Conservation (phyloP, 192 early-diverging fungal genomes). For the Phlyctochytrium bullatum region DNA sequence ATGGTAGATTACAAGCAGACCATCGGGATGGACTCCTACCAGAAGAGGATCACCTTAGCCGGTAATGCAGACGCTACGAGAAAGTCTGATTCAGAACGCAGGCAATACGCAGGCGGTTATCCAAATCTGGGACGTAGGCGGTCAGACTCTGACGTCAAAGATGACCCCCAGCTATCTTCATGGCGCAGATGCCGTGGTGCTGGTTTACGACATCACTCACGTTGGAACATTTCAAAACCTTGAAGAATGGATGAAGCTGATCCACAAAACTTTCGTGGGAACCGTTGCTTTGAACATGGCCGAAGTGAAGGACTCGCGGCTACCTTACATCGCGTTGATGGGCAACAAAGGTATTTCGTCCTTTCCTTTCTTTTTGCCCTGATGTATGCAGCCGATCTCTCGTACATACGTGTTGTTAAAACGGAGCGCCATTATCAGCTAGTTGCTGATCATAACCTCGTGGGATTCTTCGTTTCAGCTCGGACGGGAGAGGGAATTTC, state of each 20-base stretch:
- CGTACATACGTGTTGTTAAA: conserved; percentile 14
- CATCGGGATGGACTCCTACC: conserved; percentile 23
- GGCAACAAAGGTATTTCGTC: conserved; percentile 20
- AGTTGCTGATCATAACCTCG: conserved; percentile 6
- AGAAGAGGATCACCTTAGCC: conserved; percentile 10
- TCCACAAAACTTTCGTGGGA: conserved; percentile 2
- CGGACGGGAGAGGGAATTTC: conserved; percentile 21
- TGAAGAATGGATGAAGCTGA: conserved; percentile 29
- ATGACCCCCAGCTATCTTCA: conserved; percentile 18
- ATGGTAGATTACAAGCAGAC: conserved; percentile 25
- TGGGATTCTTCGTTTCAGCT: conserved; percentile 22
- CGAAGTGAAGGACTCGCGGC: conserved; percentile 10
- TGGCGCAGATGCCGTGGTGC: conserved; percentile 15
- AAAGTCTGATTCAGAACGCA: background rate
- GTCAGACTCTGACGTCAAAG: conserved; percentile 29
- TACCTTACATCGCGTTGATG: conserved; percentile 21
- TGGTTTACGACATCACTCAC: conserved; percentile 34
- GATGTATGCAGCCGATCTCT: background rate
- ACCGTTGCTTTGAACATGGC: background rate
- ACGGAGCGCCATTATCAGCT: conserved; percentile 17
- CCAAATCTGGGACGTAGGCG: conserved; percentile 33
- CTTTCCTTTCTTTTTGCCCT: background rate
- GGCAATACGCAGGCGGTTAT: background rate
- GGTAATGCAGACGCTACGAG: background rate
- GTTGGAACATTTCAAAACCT: conserved; percentile 22